These are phyloP conservation scores for Colletotrichum noveboracense DNA, from an alignment of 2,329 filamentous ascomycete genomes.

Conservation along the genomic window DNA sequence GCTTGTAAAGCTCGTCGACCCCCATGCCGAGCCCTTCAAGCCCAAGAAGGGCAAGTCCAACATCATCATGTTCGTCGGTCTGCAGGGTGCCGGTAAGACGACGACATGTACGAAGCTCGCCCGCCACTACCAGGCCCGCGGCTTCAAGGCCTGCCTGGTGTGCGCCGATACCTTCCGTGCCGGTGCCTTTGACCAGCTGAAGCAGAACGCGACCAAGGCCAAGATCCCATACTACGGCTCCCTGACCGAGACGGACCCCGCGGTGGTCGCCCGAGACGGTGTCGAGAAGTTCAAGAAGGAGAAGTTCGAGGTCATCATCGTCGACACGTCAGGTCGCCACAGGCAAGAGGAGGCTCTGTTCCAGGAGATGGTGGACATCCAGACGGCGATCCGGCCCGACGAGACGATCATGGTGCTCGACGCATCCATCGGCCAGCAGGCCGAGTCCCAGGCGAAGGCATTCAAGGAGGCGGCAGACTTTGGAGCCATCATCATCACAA, in stretches of 20 bases:
- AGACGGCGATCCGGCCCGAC: constrained; percentile 86
- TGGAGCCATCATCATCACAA: constrained; percentile 98
- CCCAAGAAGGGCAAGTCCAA: constrained; percentile 96
- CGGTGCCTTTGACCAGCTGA: constrained; percentile 96
- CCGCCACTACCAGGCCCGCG: constrained; percentile 89
- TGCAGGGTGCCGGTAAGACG: constrained; percentile 97
- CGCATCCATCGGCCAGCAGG: constrained; percentile 94
- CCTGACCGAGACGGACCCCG: constrained; percentile 94
- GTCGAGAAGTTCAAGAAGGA: constrained; percentile 99
- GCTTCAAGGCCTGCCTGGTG: constrained; percentile 91
- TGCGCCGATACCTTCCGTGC: constrained; percentile 99
- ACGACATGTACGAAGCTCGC: constrained; percentile 98
- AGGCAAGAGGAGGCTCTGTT: constrained; percentile 95
- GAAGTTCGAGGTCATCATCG: constrained; percentile 96
- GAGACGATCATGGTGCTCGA: constrained; percentile 99
- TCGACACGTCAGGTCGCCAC: constrained; percentile 95
- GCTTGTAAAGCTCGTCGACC: constrained; percentile 92
- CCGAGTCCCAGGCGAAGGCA: constrained; percentile 90
- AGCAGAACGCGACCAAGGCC: constrained; percentile 98
- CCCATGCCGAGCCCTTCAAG: constrained; percentile 93
- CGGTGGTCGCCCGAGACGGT: constrained; percentile 90
- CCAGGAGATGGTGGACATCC: constrained; percentile 97
- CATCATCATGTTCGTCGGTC: constrained; percentile 99
- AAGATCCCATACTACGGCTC: constrained; percentile 99
- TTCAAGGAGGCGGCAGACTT: constrained; percentile 99